These are phyloP conservation scores for Blastocladiella britannica DNA, from an alignment of 192 early-diverging fungal genomes.

Conservation along the genomic window DNA sequence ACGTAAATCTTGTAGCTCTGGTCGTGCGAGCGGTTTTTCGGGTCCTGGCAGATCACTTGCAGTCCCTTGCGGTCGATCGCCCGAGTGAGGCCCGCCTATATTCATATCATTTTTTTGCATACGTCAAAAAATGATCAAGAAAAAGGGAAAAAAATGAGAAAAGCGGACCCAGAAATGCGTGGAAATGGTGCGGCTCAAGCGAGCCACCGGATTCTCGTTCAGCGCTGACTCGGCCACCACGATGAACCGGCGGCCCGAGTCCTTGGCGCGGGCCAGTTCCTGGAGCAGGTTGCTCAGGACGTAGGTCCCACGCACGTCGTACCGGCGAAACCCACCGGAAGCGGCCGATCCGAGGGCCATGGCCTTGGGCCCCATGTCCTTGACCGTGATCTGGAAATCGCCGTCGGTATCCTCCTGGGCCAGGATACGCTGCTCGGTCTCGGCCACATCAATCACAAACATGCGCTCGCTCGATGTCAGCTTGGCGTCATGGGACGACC, in stretches of 20 bases:
- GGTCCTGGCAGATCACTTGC: slow-evolving; percentile 73
- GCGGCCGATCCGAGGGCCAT: slow-evolving; percentile 66
- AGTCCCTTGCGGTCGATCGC: slow-evolving; percentile 66
- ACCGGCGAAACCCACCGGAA: slow-evolving; percentile 66
- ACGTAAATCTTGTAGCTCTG: slow-evolving; percentile 78
- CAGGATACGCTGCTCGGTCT: slow-evolving; percentile 53
- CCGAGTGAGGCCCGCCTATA: slow-evolving; percentile 81
- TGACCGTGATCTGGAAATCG: slow-evolving; percentile 83
- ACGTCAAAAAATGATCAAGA: too few species aligned
- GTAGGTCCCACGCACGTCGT: slow-evolving; percentile 85
- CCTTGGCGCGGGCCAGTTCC: slow-evolving; percentile 77
- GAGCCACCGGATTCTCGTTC: slow-evolving; percentile 84
- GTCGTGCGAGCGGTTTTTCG: slow-evolving; percentile 64
- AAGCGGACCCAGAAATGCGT: slow-evolving; percentile 93
- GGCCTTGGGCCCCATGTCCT: slow-evolving; percentile 76
- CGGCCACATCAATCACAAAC: slow-evolving; percentile 71
- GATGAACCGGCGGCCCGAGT: slow-evolving; percentile 67
- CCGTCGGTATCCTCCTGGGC: slow-evolving; percentile 90
- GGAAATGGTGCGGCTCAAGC: slow-evolving; percentile 72
- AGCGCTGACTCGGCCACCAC: slow-evolving; percentile 73
- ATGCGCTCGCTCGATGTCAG: slow-evolving; percentile 34
- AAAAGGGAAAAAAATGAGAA: too few species aligned
- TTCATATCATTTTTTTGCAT: too few species aligned
- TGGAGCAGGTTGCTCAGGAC: slow-evolving; percentile 85
- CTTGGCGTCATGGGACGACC: slow-evolving; percentile 27